Evolutionary conservation across 345 rosid species (phyloP).

Genomic region (Citrus sinensis): DVS_A1.0 CM039164.1:26273001-26273500

Average conservation of each 20-base stretch:
- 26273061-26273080: conserved; percentile 26
- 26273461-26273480: background rate
- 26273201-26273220: background rate
- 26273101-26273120: conserved; percentile 97
- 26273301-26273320: background rate
- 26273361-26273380: background rate
- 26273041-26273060: background rate
- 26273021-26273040: background rate
- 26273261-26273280: background rate
- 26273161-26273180: conserved; percentile 11
- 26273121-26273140: conserved; percentile 99
- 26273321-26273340: background rate
- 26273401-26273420: no score
- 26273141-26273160: conserved; percentile 76
- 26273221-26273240: background rate
- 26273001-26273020: background rate
- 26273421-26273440: background rate
- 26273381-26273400: background rate
- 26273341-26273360: background rate
- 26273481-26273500: background rate
- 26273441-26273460: background rate
- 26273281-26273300: background rate
- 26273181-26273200: background rate
- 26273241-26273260: background rate
- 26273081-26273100: conserved; percentile 95